Evolutionary conservation across 805 yeast species (phyloP), one percentile per base, ranked within the genome.

Genomic region (Sugiyamaella smithiae): DNA sequence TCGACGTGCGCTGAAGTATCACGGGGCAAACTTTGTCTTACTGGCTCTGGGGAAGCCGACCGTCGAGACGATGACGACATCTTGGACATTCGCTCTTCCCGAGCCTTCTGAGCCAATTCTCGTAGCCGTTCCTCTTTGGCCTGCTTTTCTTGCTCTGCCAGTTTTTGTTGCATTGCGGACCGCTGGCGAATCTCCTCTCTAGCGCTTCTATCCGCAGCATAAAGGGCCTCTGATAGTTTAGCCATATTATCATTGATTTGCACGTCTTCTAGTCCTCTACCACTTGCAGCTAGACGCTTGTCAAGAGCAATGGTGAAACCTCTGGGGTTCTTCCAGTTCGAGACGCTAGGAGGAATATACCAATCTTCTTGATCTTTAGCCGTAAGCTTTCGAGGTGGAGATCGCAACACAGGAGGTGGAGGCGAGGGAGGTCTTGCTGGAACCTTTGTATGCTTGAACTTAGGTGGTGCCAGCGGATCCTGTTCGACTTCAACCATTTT

Each of bases 311-410:
- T 82, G 0, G 96, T 81, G 62, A 81, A 88, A 1, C 98, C 97
- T 57, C 86, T 85, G 14, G 90, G 87, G 65, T 93, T 93, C 65
- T 89, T 90, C 97, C 98, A 93, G 64, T 88, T 88, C 1, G 98
- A 91, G 0, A 91, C 78, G 1, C 95, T 88, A 0, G 96, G 82
- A 0, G 98, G 98, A 25, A 93, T 88, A 42, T 76, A 75, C 97
- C 97, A 91, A 52, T 78, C 75, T 23, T 77, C 80, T 54, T 81
- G 85, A 46, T 89, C 95, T 56, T 84, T 87, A 23, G 79, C 78
- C 0, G 89, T 77, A 16, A 84, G 64, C 58, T 75, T 70, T 19
- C 66, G 49, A 2, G 78, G 79, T 4, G 80, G 73, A n/a, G 76
- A 71, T 23, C 71, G 67, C 25, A 74, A 65, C 25, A 80, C 71